Evolutionary conservation across 345 rosid genomes (phyloP), one percentile per base, ranked within the genome.

Genomic region (Streptanthus diversifolius): DNA sequence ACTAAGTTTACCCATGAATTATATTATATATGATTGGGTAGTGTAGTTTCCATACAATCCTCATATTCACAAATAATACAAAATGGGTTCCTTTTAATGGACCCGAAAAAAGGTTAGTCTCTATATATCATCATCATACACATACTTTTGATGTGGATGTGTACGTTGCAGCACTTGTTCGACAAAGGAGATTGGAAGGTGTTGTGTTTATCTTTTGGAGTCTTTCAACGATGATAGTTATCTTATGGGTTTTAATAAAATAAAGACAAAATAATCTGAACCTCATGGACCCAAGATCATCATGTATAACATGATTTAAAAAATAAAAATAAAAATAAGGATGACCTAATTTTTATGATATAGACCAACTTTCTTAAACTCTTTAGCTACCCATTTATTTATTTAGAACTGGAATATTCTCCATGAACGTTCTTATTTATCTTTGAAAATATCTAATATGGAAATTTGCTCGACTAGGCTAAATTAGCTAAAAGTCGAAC

Each of bases 81-180:
- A 37, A 37, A 39, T 27, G 17, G 52, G 7, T n/a, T 47, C 17
- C 17, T 33, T 56, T 17, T 48, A 8, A 48, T 57, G 66, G 72
- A 74, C 71, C 67, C 53, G 29, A 37, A 47, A 14, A n/a, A 57
- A 9, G 15, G 15, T 37, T 25, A 74, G 68, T 66, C 68, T 39
- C n/a, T 27, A 59, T 66, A 30, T n/a, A 59, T 66, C 66, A 65
- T 74, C 45, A 74, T 66, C 61, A 58, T 37, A 27, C 72, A 74
- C 77, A 45, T 74, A 73, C 37, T 58, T 57, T 49, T 68, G 74
- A 75, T 75, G 79, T 60, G 56, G 69, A 75, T 75, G 73, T 75
- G 74, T 75, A 58, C 54, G 52, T 65, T 18, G 41, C 41, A 66
- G 53, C 78, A 75, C 74, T 75, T 60, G 47, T 59, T 75, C 48